phyloP scores from a whole-genome alignment of 2,329 filamentous ascomycete genomes.

The Alternaria conjuncta region DNA sequence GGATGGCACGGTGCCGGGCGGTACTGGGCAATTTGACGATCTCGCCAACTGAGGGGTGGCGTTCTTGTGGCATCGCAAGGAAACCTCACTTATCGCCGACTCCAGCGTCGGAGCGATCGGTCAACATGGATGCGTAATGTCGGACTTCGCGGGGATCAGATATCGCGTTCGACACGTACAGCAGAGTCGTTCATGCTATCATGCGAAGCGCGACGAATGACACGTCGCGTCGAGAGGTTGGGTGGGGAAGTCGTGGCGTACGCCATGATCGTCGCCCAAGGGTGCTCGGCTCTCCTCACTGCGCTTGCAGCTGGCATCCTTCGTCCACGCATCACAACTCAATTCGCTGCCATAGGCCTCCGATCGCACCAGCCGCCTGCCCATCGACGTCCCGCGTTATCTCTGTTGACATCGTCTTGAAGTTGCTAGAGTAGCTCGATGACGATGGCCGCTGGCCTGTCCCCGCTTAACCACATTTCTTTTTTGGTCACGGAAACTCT shows the following conservation, averaged over 20 bases:
- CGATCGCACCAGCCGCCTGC: background rate
- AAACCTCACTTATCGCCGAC: background rate
- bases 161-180: slow-evolving; percentile 5
- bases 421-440: background rate
- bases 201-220: slow-evolving; percentile 1
- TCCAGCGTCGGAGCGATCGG: background rate
- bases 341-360: background rate
- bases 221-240: background rate
- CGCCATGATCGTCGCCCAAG: slow-evolving; percentile 12
- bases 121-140: slow-evolving; percentile 1
- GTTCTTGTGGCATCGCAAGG: slow-evolving; percentile 1
- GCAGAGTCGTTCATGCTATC: background rate
- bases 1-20: slow-evolving; percentile 11
- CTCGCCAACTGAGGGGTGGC: slow-evolving; percentile 5
- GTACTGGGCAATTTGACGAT: slow-evolving; percentile 11
- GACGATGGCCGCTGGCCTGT: background rate
- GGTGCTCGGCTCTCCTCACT: slow-evolving; percentile 15
- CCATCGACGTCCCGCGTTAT: background rate
- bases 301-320: slow-evolving; percentile 1
- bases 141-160: slow-evolving; percentile 5
- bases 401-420: background rate
- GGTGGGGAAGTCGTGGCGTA: slow-evolving; percentile 8
- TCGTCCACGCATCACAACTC: slow-evolving; percentile 11
- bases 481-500: background rate
- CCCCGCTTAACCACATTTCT: background rate